Percentiles rank a stretch among this genome's conserved stretches.
phyloP scores from a whole-genome alignment of 2,329 filamentous ascomycete genomes.

The Colletotrichum coccodes region DNA sequence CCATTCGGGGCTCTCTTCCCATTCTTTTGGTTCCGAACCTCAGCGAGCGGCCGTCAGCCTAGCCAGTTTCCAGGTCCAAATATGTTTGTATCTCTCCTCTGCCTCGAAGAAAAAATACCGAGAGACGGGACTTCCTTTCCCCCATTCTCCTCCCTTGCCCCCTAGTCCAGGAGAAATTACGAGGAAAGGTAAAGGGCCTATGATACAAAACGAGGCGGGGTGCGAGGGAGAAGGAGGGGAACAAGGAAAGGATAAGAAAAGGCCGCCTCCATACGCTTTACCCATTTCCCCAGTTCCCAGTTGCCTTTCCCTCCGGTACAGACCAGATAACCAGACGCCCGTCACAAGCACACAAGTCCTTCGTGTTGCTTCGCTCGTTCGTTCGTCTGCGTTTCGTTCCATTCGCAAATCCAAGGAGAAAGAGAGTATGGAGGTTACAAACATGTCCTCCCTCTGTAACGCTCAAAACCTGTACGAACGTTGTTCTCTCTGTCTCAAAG shows the following conservation, averaged over 20 bases:
- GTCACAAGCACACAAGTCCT: neutral
- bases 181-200: conserved; percentile 3
- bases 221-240: neutral
- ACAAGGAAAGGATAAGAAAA: neutral
- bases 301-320: neutral
- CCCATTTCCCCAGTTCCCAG: neutral
- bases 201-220: conserved; percentile 18
- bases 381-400: neutral
- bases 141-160: neutral
- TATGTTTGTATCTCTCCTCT: neutral
- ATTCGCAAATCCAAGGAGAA: neutral
- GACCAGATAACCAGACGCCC: neutral
- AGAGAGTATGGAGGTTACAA: neutral
- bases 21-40: neutral
- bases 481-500: neutral
- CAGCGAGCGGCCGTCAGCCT: neutral
- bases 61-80: neutral
- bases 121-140: neutral
- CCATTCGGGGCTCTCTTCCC: neutral
- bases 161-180: neutral
- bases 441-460: neutral
- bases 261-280: neutral
- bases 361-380: neutral
- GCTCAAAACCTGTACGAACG: conserved; percentile 5
- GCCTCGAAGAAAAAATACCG: neutral